These are phyloP conservation scores for Syncephalastrum monosporum DNA, from an alignment of 371 early-diverging fungal species.

Conservation along the genomic window DNA sequence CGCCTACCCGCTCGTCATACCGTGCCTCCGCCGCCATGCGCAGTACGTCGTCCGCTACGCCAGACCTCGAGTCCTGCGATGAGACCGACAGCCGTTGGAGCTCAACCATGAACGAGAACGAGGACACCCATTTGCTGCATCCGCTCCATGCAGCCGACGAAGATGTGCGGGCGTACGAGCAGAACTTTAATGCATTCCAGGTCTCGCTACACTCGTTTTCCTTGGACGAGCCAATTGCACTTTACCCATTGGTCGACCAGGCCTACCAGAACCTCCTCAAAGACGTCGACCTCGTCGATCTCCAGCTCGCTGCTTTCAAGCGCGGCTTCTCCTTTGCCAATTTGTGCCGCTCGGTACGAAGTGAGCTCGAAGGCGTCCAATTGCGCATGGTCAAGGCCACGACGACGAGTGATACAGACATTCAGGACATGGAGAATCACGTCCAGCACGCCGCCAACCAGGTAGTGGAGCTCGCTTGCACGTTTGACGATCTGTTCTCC, in stretches of 20 bases:
- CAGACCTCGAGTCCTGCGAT: slow-evolving; percentile 8
- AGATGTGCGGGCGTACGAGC: slow-evolving; percentile 33
- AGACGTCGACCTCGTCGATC: slow-evolving; percentile 27
- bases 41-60: slow-evolving; percentile 4
- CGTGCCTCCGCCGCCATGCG: slow-evolving; percentile 13
- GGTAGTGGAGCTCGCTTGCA: slow-evolving; percentile 21
- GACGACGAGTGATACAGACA: slow-evolving; percentile 30
- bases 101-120: slow-evolving; percentile 3
- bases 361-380: slow-evolving; percentile 46
- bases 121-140: slow-evolving; percentile 24
- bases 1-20: slow-evolving; percentile 35
- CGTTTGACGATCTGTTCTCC: slow-evolving; percentile 28
- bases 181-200: slow-evolving; percentile 33
- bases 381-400: slow-evolving; percentile 40
- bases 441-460: slow-evolving; percentile 27
- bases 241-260: slow-evolving; percentile 11
- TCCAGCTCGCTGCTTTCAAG: slow-evolving; percentile 21
- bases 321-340: slow-evolving; percentile 35
- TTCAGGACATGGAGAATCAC: slow-evolving; percentile 36
- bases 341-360: slow-evolving; percentile 29
- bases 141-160: slow-evolving; percentile 43
- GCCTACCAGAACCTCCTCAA: slow-evolving; percentile 14
- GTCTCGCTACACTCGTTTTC: slow-evolving; percentile 28
- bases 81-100: slow-evolving; percentile 7
- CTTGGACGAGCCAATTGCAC: slow-evolving; percentile 18